Evolutionary conservation across 352 stramenopile species (phyloP), one percentile per base, ranked within the genome.

Genomic region (Phytophthora podocarpi): DNA sequence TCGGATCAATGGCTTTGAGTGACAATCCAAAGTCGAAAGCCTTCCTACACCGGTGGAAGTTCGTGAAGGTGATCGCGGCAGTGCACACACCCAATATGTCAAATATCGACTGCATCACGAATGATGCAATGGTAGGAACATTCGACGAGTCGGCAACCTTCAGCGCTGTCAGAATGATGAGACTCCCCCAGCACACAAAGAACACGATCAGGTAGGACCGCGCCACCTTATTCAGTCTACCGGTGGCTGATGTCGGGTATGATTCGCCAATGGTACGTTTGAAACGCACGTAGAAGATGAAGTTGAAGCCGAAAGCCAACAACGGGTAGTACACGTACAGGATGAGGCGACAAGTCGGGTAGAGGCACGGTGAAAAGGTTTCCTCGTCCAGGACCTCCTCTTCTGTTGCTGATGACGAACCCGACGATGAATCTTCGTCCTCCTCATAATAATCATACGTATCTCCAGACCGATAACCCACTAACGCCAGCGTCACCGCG

Each of bases 241-340:
- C 79, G 0, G 77, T 87, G 3, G 82, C 82, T 8, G 82, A 89
- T 39, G 84, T 86, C 1, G 82, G 82, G 55, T 91, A 91, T 9
- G 79, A 82, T 48, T 84, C 72, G 24, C 82, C 82, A 46, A 91
- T 91, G 15, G 78, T 89, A 20, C 79, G 79, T 61, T 88, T 89
- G 49, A 91, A 91, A 6, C 82, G 82, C 40, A 88, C 45, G 72
- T 91, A 91, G 40, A 91, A 89, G 37, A 91, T 84, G 39, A 89
- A 88, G 58, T 85, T 89, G 65, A 89, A 89, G 15, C 64, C 74
- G 49, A 91, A 91, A 8, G 79, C 82, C 37, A 91, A 43, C 39
- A 91, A 62, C 43, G 82, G 82, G 52, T 88, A 91, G 64, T 89
- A 91, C 30, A 91, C 78, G 64, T 91, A 91, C 63, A 91, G 61